A percentile compares a stretch with the other conserved stretches of the same genome.
These are phyloP conservation scores for Williopsis jadinii DNA, from an alignment of 1,139 yeast genomes.

Conservation along the genomic window DNA sequence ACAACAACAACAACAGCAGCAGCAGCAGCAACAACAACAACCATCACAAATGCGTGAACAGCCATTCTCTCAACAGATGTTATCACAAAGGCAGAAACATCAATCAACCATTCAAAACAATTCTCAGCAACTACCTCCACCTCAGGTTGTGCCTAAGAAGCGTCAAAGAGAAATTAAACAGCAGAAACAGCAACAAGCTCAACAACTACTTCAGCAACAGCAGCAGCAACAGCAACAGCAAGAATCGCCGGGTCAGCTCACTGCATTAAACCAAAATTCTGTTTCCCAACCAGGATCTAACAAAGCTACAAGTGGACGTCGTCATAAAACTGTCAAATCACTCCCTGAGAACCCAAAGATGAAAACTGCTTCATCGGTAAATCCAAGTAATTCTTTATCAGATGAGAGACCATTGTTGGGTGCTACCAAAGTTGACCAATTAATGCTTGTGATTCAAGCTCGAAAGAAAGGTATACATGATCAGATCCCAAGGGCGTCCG, in stretches of 20 bases:
- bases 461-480: slow-evolving; percentile 68
- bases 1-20: not conserved
- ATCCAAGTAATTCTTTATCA: not conserved
- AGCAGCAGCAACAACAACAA: slow-evolving; percentile 6
- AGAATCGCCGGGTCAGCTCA: slow-evolving; percentile 1
- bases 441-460: slow-evolving; percentile 87
- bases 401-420: slow-evolving; percentile 70
- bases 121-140: too few relatives aligned
- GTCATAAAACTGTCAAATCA: not conserved
- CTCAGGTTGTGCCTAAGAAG: not conserved
- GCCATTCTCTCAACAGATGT: not conserved
- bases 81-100: not conserved
- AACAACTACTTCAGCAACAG: not conserved
- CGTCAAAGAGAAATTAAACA: not conserved
- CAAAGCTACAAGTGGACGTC: slow-evolving; percentile 1
- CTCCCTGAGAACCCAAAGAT: slow-evolving; percentile 14
- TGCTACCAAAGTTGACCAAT: slow-evolving; percentile 81
- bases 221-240: slow-evolving; percentile 6
- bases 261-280: not conserved
- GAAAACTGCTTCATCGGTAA: slow-evolving; percentile 31
- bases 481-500: slow-evolving; percentile 53
- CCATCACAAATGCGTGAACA: not conserved
- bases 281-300: not conserved
- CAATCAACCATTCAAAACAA: not conserved
- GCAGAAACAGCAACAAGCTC: not conserved